Evolutionary conservation across 2,329 filamentous ascomycete species (phyloP).

Genomic region (Saccharata proteae): DNA sequence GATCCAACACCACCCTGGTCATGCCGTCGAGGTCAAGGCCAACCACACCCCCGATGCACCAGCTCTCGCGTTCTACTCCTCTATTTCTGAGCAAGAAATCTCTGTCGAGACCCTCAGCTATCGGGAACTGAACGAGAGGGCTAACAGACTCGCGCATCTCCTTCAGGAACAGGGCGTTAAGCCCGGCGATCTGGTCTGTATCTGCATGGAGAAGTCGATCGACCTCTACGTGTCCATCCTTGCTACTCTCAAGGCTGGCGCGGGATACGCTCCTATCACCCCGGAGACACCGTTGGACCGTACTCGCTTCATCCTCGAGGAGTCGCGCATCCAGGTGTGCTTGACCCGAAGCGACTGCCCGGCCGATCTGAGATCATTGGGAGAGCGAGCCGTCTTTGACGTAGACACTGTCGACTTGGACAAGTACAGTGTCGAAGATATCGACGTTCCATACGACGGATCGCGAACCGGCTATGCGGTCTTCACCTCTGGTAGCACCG

Average conservation of each 20-base stretch:
- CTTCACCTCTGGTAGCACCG: constrained; percentile 76
- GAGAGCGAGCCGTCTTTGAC: constrained; percentile 13
- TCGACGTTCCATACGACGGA: constrained; percentile 27
- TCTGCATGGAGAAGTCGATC: constrained; percentile 67
- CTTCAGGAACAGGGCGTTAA: constrained; percentile 37
- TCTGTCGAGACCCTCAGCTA: constrained; percentile 47
- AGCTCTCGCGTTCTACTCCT: constrained; percentile 53
- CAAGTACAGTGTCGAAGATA: constrained; percentile 24
- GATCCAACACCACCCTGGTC: constrained; percentile 18
- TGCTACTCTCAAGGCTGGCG: constrained; percentile 60
- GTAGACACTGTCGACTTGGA: constrained; percentile 19
- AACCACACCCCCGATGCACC: constrained; percentile 36
- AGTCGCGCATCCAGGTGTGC: constrained; percentile 42
- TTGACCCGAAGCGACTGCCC: constrained; percentile 18
- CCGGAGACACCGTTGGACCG: constrained; percentile 56
- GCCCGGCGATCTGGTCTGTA: constrained; percentile 50
- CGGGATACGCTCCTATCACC: constrained; percentile 68
- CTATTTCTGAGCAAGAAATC: constrained; percentile 19
- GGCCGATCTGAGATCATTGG: constrained; percentile 3
- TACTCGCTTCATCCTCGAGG: constrained; percentile 47
- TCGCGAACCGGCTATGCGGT: constrained; percentile 60
- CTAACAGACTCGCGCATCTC: constrained; percentile 51
- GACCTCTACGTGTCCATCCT: constrained; percentile 63
- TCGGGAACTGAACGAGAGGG: constrained; percentile 45
- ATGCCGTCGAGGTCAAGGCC: constrained; percentile 44